phyloP scores from a whole-genome alignment of 1,284 basidiomycete species.

The Trametes versicolor region DNA sequence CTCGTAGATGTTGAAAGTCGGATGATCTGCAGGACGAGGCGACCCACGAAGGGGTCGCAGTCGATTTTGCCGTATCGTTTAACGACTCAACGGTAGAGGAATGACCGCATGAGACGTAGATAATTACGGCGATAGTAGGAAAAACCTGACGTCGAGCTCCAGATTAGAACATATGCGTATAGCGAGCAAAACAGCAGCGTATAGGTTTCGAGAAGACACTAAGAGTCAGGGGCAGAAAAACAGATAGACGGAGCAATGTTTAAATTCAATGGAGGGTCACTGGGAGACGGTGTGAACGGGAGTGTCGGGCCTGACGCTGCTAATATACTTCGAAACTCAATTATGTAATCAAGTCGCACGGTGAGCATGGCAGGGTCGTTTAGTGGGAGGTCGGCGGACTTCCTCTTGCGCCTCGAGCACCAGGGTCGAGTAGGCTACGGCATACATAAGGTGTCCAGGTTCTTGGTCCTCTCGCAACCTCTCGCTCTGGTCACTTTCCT shows the following conservation, averaged over 20 bases:
- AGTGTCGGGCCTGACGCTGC: too few species aligned
- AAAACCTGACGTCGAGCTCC: not conserved
- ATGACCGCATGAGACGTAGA: constrained; percentile 63
- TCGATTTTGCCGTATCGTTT: constrained; percentile 71
- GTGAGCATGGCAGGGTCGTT: too few species aligned
- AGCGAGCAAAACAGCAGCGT: not conserved
- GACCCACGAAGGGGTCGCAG: constrained; percentile 33
- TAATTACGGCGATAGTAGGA: constrained; percentile 59
- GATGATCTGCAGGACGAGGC: constrained; percentile 64
- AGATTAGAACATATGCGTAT: not conserved
- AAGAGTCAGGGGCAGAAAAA: too few species aligned
- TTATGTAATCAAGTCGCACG: too few species aligned
- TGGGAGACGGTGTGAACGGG: too few species aligned
- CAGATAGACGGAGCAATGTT: too few species aligned
- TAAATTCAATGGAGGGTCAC: too few species aligned
- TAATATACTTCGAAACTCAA: too few species aligned
- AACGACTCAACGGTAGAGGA: constrained; percentile 62
- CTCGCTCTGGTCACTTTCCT: not conserved
- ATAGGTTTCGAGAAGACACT: too few species aligned
- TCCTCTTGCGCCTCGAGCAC: too few species aligned
- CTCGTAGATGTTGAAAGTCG: constrained; percentile 49
- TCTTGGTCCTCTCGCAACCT: not conserved
- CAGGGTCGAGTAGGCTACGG: not conserved
- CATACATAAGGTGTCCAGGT: not conserved
- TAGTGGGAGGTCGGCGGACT: too few species aligned